Conservation (phyloP, 2,329 filamentous ascomycete genomes). For the Penicillium palitans region DNA sequence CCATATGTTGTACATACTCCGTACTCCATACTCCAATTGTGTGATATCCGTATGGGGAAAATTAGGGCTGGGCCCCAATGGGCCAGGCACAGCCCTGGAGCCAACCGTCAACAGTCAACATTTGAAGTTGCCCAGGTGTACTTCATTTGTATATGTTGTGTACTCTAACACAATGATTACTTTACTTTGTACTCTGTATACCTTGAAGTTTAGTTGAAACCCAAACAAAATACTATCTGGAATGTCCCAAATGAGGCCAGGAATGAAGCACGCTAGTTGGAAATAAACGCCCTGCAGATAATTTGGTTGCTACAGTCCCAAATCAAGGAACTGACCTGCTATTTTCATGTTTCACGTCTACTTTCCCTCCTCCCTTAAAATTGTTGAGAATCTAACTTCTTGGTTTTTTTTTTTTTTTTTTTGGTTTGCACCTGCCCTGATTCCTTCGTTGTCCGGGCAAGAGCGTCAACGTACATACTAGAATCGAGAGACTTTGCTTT, state of each 20-base stretch:
- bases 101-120: background rate
- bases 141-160: background rate
- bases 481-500: background rate
- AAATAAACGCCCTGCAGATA: background rate
- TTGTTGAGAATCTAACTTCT: background rate
- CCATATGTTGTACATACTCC: background rate
- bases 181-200: background rate
- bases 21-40: background rate
- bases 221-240: background rate
- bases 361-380: background rate
- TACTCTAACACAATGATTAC: background rate
- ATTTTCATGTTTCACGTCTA: background rate
- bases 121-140: background rate
- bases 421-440: background rate
- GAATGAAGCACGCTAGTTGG: constrained; percentile 11
- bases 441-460: background rate
- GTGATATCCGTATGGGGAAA: background rate
- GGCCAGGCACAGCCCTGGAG: background rate
- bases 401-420: background rate
- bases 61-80: constrained; percentile 4
- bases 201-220: background rate
- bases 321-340: constrained; percentile 5
- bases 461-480: background rate
- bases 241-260: background rate
- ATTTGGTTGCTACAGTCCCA: constrained; percentile 7